These are phyloP conservation scores for Aspergillus nidulans DNA, from an alignment of 495 filamentous ascomycete species.

Conservation along the genomic window DNA sequence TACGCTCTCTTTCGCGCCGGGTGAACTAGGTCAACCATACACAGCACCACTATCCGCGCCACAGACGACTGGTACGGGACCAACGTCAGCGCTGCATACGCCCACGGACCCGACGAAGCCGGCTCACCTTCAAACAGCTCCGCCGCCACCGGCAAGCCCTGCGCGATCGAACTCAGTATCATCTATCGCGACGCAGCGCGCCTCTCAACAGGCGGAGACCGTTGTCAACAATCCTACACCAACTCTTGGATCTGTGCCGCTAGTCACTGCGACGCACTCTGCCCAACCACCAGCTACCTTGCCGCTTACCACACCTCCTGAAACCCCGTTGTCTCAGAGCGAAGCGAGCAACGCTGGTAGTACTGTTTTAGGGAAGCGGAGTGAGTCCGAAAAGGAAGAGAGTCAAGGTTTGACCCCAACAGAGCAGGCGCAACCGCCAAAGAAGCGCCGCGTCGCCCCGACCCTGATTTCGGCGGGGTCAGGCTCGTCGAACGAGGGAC, in stretches of 20 bases:
- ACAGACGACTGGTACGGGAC: slow-evolving; percentile 39
- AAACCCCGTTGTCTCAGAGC: slow-evolving; percentile 61
- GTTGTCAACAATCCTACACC: slow-evolving; percentile 75
- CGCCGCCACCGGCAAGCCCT: slow-evolving; percentile 52
- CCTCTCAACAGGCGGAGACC: slow-evolving; percentile 30
- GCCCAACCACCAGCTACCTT: slow-evolving; percentile 51
- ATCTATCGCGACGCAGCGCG: slow-evolving; percentile 65
- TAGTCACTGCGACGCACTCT: slow-evolving; percentile 66
- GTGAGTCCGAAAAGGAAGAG: slow-evolving; percentile 59
- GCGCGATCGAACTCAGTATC: slow-evolving; percentile 80
- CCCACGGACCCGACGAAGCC: slow-evolving; percentile 9
- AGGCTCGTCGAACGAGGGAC: slow-evolving; percentile 19
- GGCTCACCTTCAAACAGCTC: slow-evolving; percentile 48
- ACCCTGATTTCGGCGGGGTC: slow-evolving; percentile 51
- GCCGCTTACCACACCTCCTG: slow-evolving; percentile 72
- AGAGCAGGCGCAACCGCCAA: slow-evolving; percentile 43
- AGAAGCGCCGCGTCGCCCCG: slow-evolving; percentile 76
- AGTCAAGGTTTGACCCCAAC: slow-evolving; percentile 43
- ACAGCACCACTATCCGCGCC: slow-evolving; percentile 57
- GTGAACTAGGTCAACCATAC: slow-evolving; percentile 86
- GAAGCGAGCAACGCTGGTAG: slow-evolving; percentile 36
- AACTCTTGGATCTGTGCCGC: slow-evolving; percentile 66
- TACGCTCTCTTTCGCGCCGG: slow-evolving; percentile 73
- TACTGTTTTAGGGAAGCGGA: slow-evolving; percentile 55
- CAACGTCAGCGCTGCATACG: slow-evolving; percentile 51